phyloP scores from a whole-genome alignment of 148 eudicot species.

The Vaccinium darrowii region DNA sequence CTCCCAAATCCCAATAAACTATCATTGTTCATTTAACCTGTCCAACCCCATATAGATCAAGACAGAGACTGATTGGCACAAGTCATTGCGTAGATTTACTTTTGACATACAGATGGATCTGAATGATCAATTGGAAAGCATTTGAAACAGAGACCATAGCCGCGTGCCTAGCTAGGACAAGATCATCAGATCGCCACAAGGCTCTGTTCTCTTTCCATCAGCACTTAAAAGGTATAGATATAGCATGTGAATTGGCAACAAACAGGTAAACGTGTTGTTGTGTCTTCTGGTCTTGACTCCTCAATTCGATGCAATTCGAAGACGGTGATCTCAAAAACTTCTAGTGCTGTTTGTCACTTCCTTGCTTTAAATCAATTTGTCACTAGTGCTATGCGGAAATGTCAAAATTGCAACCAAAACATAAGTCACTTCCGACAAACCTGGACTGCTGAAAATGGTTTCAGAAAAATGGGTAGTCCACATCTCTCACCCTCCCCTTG shows the following conservation, averaged over 20 bases:
- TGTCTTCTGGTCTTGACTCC: too few relatives aligned
- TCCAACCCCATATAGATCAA: neutral
- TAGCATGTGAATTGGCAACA: neutral
- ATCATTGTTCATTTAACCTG: neutral
- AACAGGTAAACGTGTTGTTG: neutral
- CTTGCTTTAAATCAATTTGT: neutral
- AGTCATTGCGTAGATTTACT: neutral
- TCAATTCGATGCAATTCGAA: neutral
- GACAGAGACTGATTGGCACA: neutral
- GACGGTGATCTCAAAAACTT: neutral
- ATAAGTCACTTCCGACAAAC: slow-evolving; percentile 31
- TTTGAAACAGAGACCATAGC: neutral
- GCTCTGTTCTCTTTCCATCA: neutral
- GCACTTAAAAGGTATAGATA: neutral
- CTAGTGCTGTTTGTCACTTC: neutral
- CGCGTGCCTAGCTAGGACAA: neutral
- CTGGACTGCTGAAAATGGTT: slow-evolving; percentile 89
- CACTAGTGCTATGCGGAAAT: neutral
- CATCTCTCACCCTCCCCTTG: slow-evolving; percentile 85
- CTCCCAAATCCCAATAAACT: neutral
- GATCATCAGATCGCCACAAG: neutral
- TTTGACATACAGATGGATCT: neutral
- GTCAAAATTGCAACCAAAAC: slow-evolving; percentile 1
- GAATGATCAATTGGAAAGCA: neutral
- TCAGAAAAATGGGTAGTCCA: slow-evolving; percentile 84